These are phyloP conservation scores for Trametes meyenii DNA, from an alignment of 768 basidiomycete species.

Conservation along the genomic window DNA sequence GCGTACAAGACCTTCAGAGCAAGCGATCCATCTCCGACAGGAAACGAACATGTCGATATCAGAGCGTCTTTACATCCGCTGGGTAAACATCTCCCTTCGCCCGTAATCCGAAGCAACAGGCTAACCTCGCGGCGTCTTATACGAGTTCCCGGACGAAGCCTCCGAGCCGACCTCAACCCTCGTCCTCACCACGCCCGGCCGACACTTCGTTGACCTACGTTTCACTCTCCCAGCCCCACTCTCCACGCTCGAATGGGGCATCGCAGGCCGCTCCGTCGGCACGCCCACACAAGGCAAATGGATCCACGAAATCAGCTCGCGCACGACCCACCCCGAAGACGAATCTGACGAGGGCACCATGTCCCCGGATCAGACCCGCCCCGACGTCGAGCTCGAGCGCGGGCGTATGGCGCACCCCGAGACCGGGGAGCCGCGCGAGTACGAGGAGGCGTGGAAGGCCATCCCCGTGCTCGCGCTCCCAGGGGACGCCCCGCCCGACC, in stretches of 20 bases:
- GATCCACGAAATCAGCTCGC: constrained; percentile 25
- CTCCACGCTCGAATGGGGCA: constrained; percentile 17
- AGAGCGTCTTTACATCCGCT: constrained; percentile 18
- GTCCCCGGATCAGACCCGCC: constrained; percentile 16
- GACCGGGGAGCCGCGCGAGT: constrained; percentile 12
- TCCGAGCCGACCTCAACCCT: constrained; percentile 23
- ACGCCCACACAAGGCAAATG: constrained; percentile 18
- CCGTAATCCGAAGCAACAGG: neutral
- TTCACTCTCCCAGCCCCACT: neutral
- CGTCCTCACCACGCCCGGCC: constrained; percentile 21
- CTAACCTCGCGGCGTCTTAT: neutral
- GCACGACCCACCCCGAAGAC: constrained; percentile 14
- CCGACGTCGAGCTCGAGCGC: constrained; percentile 17
- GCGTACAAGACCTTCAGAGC: neutral
- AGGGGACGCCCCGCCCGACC: neutral
- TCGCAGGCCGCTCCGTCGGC: constrained; percentile 17
- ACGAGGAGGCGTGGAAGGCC: constrained; percentile 23
- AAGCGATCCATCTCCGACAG: neutral
- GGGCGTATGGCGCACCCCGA: constrained; percentile 20
- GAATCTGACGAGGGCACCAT: constrained; percentile 22
- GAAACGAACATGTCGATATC: constrained; percentile 15
- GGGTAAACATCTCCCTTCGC: neutral
- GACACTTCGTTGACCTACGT: constrained; percentile 23
- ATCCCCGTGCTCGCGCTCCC: constrained; percentile 2
- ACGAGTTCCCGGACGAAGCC: constrained; percentile 18